phyloP scores from a whole-genome alignment of 768 basidiomycete genomes.

The Leccinum barrowsii region DNA sequence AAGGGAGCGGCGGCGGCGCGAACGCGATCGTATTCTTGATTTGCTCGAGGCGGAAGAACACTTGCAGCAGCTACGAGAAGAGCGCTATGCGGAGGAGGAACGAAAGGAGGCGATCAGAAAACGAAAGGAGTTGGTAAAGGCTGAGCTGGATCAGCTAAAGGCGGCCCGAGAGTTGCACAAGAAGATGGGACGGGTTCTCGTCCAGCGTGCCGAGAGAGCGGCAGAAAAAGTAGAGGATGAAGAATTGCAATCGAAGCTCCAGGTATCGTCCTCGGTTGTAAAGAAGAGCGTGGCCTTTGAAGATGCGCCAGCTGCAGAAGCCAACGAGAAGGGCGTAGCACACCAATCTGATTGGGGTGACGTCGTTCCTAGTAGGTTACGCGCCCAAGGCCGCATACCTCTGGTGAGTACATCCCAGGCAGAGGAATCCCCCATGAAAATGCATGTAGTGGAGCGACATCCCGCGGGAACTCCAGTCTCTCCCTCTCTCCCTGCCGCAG shows the following conservation, averaged over 20 bases:
- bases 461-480: constrained; percentile 32
- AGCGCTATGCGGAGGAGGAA: constrained; percentile 38
- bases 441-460: constrained; percentile 65
- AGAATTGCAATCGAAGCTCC: constrained; percentile 24
- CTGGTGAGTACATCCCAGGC: constrained; percentile 29
- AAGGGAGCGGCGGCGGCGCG: constrained; percentile 48
- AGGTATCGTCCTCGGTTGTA: constrained; percentile 29
- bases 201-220: constrained; percentile 40
- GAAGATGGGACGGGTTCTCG: constrained; percentile 72
- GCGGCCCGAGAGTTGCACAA: constrained; percentile 55
- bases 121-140: constrained; percentile 45
- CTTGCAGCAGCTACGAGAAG: constrained; percentile 39
- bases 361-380: constrained; percentile 48
- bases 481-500: constrained; percentile 24
- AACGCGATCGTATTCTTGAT: constrained; percentile 64
- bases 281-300: constrained; percentile 70
- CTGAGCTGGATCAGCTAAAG: constrained; percentile 39
- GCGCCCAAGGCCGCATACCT: constrained; percentile 35
- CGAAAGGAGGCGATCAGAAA: constrained; percentile 46
- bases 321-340: constrained; percentile 15
- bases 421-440: constrained; percentile 55
- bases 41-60: constrained; percentile 69
- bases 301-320: constrained; percentile 31
- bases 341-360: constrained; percentile 50
- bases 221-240: constrained; percentile 32